Percentiles rank a stretch among this genome's conserved stretches.
These are phyloP conservation scores for Diplodia intermedia DNA, from an alignment of 2,329 filamentous ascomycete species.

Conservation along the genomic window DNA sequence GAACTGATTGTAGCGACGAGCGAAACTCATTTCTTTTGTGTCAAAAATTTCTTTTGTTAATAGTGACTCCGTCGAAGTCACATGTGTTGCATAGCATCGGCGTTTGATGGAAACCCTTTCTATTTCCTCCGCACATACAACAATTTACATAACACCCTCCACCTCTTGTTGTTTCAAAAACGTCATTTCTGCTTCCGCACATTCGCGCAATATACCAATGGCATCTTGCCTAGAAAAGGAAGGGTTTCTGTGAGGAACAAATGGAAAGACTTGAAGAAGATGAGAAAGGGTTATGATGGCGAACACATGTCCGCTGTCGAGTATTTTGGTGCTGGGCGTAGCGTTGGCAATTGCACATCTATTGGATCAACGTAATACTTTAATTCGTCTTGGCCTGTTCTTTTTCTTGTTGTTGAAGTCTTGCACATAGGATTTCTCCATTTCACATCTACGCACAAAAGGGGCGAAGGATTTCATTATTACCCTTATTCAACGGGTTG, in stretches of 20 bases:
- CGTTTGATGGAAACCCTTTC: conserved; percentile 10
- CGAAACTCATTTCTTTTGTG: neutral
- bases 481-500: neutral
- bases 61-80: neutral
- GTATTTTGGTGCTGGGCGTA: conserved; percentile 5
- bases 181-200: conserved; percentile 15
- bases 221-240: conserved; percentile 12
- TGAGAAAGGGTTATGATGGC: neutral
- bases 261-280: neutral
- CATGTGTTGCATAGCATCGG: conserved; percentile 31
- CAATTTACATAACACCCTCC: conserved; percentile 2
- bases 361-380: conserved; percentile 10
- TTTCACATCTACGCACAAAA: neutral
- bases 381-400: conserved; percentile 18
- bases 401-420: conserved; percentile 3
- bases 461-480: neutral
- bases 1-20: conserved; percentile 2
- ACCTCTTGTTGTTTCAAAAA: conserved; percentile 7
- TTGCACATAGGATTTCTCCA: conserved; percentile 20
- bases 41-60: conserved; percentile 9
- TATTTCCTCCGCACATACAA: conserved; percentile 17
- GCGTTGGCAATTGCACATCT: conserved; percentile 11
- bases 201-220: conserved; percentile 28
- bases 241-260: neutral
- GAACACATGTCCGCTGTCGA: neutral